Evolutionary conservation across 2,329 filamentous ascomycete species (phyloP).

Genomic region (Xylaria sp.): DNA sequence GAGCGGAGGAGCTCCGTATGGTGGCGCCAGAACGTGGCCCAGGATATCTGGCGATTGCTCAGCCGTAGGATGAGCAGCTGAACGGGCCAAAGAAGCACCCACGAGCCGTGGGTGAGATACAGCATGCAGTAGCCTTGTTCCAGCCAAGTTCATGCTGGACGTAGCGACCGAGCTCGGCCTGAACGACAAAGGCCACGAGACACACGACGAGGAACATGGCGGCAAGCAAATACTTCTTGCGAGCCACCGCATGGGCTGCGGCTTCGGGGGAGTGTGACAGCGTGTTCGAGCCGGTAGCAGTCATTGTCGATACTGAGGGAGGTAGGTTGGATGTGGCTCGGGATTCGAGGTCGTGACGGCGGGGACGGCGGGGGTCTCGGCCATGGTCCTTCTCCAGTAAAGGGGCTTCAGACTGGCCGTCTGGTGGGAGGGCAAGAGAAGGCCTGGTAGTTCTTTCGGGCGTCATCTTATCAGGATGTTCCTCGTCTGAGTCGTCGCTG

Average conservation of each 20-base stretch:
- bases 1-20: slow-evolving; percentile 58
- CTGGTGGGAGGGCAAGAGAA: slow-evolving; percentile 51
- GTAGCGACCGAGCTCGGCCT: slow-evolving; percentile 95
- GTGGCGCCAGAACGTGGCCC: slow-evolving; percentile 81
- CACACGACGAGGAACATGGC: slow-evolving; percentile 82
- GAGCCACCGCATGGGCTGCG: slow-evolving; percentile 68
- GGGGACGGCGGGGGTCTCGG: slow-evolving; percentile 37
- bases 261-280: slow-evolving; percentile 77
- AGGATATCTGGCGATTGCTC: slow-evolving; percentile 78
- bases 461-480: slow-evolving; percentile 29
- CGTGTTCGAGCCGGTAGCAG: slow-evolving; percentile 64
- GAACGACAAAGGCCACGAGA: slow-evolving; percentile 85
- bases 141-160: slow-evolving; percentile 91
- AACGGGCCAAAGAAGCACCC: slow-evolving; percentile 85
- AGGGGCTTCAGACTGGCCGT: slow-evolving; percentile 53
- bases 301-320: slow-evolving; percentile 37
- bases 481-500: slow-evolving; percentile 38
- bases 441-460: slow-evolving; percentile 49
- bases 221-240: slow-evolving; percentile 86
- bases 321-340: slow-evolving; percentile 36
- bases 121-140: slow-evolving; percentile 99
- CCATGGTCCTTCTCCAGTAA: slow-evolving; percentile 47
- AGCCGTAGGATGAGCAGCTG: slow-evolving; percentile 82
- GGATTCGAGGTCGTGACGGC: slow-evolving; percentile 30
- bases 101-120: slow-evolving; percentile 95